Evolutionary conservation across 2,329 filamentous ascomycete species (phyloP), one percentile per base, ranked within the genome.

Genomic region (Paecilomyces dactylethromorphus): DNA sequence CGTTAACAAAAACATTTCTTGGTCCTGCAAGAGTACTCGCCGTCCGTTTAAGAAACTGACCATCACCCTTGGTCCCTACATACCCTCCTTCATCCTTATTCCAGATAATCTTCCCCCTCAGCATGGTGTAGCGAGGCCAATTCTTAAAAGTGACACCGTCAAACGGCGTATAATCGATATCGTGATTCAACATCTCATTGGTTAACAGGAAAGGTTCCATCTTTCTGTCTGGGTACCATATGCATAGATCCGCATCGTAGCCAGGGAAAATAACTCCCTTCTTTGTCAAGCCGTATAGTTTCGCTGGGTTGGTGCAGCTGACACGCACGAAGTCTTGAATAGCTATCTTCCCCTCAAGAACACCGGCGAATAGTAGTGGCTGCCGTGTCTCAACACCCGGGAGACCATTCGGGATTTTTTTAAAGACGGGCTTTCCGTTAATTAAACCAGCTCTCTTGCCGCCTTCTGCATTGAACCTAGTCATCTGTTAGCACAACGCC

Each of bases 91-190:
- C 35, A 18, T 61, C 59, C 39, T 54, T 76, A 62, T 83, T 81
- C 83, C 81, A 87, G 1, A 86, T 80, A 0, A 87, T 77, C 60
- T 81, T 71, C 0, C 85, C 85, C 58, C 85, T 71, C 50, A 88
- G 62, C 7, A 87, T 74, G 0, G 84, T 87, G 65, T 82, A 86
- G 21, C 84, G 75, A 11, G 84, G 84, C 84, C 85, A 87, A 59
- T 87, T 83, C 29, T 75, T 76, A 49, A 87, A 65, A n/a, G 66
- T 72, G 54, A 75, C 76, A 0, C 84, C 84, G 66, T 87, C 84
- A 63, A 82, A 87, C 0, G 84, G 84, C 8, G 84, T 86, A 65
- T 87, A 86, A 65, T 87, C 84, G 2, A 85, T 80, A 60, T 83
- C 78, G 66, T 87, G 84, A 68, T 87, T 84, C 62, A 87, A 68